These are phyloP conservation scores for Exophiala sideris DNA, from an alignment of 2,329 filamentous ascomycete genomes.

Conservation along the genomic window DNA sequence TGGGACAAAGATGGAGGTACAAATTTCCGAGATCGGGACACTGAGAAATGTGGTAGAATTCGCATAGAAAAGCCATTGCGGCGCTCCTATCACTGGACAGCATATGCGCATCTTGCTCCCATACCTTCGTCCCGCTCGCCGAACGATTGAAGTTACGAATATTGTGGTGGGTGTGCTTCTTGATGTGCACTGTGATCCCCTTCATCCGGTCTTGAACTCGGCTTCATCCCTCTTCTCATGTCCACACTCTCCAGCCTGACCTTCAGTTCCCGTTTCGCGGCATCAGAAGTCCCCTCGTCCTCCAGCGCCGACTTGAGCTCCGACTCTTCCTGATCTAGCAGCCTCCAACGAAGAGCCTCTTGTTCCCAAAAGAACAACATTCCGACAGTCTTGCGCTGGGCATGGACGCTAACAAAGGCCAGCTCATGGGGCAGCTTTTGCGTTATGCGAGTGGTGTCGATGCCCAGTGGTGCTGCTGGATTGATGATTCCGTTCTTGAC, in stretches of 20 bases:
- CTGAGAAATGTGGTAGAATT: slow-evolving; percentile 38
- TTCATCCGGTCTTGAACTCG: neutral
- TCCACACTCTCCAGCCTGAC: neutral
- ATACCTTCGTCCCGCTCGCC: too few species aligned
- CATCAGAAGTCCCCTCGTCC: neutral
- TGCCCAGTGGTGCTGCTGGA: neutral
- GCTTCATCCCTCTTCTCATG: neutral
- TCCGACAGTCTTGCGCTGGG: slow-evolving; percentile 2
- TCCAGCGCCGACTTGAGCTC: neutral
- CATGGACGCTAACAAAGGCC: slow-evolving; percentile 2
- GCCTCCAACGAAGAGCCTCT: slow-evolving; percentile 3
- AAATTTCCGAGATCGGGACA: slow-evolving; percentile 41
- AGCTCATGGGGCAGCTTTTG: slow-evolving; percentile 2
- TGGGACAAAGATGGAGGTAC: slow-evolving; percentile 41
- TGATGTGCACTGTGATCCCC: neutral
- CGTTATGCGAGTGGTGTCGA: slow-evolving; percentile 2
- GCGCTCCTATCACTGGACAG: too few species aligned
- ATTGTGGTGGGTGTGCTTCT: neutral
- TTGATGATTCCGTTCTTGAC: neutral
- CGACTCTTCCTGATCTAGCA: neutral
- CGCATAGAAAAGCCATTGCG: slow-evolving; percentile 2
- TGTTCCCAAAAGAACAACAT: slow-evolving; percentile 10
- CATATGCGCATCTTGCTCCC: too few species aligned
- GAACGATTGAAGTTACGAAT: neutral
- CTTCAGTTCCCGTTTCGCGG: neutral